Base-by-base conservation (phyloP, 352 stramenopile genomes). In the Phytophthora melonis region DNA sequence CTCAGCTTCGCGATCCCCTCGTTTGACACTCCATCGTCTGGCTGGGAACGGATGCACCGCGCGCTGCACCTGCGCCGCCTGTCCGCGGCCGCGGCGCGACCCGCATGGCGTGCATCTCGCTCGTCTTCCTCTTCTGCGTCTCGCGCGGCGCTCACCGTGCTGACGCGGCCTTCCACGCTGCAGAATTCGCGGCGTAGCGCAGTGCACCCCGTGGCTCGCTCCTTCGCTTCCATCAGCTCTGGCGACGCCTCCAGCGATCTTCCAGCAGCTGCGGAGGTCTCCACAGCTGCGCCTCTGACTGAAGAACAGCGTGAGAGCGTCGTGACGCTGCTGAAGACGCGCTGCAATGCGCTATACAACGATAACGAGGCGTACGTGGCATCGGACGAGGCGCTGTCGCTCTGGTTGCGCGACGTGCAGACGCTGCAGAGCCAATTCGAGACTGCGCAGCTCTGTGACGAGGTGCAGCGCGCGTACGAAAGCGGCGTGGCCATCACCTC, bases 401-500 rank as follows among this genome's bases (percentile, higher is more conserved):
- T 70, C 5, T 93, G 85, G 87, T 32, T 68, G 5, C 30, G 63
- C 19, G 71, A 82, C 43, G 30, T 92, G 14, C 57, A 65, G 7
- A 34, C 14, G 5, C 53, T 90, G n/a, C 56, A 81, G 66, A 36
- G 36, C 34, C 53, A 80, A 60, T 66, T 73, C 3, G 52, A 63
- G 14, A 5, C 32, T 0, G 19, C 52, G 0, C 45, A 70, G 14
- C 58, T 90, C 0, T 41, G 45, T 13, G 53, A 78, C 30, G 76
- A 91, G 49, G 63, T 92, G 32, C 59, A 55, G 25, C 68, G 71
- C 5, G 85, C 76, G 3, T 94, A 93, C 65, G 86, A 93, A 55
- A 87, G 78, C 45, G 87, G 80, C 49, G 76, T 94, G 14, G 86
- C 87, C 11, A 92, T 94, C 63, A 80, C 86, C 16, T 81, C 80